Conservation (phyloP, 306 rosid species). For the Casuarina glauca region DNA sequence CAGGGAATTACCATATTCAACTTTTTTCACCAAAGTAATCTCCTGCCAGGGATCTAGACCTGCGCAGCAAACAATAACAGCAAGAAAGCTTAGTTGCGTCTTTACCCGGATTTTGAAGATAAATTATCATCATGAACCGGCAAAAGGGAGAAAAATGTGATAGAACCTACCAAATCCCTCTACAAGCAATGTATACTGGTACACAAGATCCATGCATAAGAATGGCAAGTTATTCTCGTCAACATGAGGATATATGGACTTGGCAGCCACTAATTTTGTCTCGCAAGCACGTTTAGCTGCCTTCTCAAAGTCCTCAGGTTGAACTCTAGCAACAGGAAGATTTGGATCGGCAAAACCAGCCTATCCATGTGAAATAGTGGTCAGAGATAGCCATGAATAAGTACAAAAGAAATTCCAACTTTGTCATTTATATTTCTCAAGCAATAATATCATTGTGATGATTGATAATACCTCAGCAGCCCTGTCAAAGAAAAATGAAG, state of each 20-base stretch:
- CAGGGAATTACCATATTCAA: constrained; percentile 62
- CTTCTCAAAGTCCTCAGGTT: constrained; percentile 67
- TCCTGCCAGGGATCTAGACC: constrained; percentile 94
- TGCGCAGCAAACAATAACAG: constrained; percentile 37
- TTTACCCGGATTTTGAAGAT: constrained; percentile 11
- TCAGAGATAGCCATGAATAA: constrained; percentile 30
- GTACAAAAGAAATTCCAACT: constrained; percentile 16
- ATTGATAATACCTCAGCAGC: constrained; percentile 86
- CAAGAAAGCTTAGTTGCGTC: background rate
- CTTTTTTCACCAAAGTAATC: constrained; percentile 92
- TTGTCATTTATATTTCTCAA: background rate
- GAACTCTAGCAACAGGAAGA: constrained; percentile 57
- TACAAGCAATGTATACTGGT: constrained; percentile 81
- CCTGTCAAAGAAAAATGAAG: constrained; percentile 98
- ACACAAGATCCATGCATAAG: constrained; percentile 94
- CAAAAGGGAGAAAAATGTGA: constrained; percentile 11
- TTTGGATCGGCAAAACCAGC: constrained; percentile 88
- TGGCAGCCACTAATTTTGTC: constrained; percentile 67
- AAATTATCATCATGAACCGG: constrained; percentile 11
- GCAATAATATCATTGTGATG: constrained; percentile 7
- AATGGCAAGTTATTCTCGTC: constrained; percentile 81
- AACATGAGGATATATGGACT: constrained; percentile 47
- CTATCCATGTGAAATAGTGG: constrained; percentile 37
- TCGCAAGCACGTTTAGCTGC: constrained; percentile 94
- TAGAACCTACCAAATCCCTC: constrained; percentile 84